Base-by-base conservation (phyloP, 306 rosid genomes). In the Castanopsis chinensis region DNA sequence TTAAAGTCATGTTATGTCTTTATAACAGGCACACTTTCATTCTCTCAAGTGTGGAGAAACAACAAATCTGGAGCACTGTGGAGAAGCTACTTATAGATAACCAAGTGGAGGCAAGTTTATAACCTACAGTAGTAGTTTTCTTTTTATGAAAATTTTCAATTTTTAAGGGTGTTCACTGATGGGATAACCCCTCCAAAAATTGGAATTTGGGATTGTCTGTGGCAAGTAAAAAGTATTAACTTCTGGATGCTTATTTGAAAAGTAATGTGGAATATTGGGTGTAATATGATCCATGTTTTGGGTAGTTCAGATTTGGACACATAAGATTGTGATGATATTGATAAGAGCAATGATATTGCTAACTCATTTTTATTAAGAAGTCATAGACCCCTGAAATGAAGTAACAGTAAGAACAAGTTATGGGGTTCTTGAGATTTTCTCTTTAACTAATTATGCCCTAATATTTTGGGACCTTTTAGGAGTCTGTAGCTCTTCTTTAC, bases 31-130 rank as follows among this genome's bases (percentile, higher is more conserved):
- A 95, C 88, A 95, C 93, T 55, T 95, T 85, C 87, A 71, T 89
- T 88, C 96, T 95, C 81, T 86, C 97, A 32, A 85, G 80, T 80
- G 52, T 67, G 25, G 90, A 88, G 88, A 95, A 93, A 78, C 92
- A 89, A 76, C 86, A 88, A 76, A 90, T 95, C 75, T 95, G 99
- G 98, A 79, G 88, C 76, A 93, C 94, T 9, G 97, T 93, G 81
- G 98, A 95, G 89, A 90, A 90, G 90, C 88, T 95, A 69, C 93
- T 95, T 4, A 81, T 89, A 71, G 99, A 95, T 96, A 93, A 89
- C 89, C 99, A 95, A 95, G 98, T 95, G 49, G 99, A 95, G 98
- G 99, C 71, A 89, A 89, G 96, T 79, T 79, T 86, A 76, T 74
- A 12, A 56, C 78, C 75, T 19, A 41, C 45, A 35, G 21, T 63